These are phyloP conservation scores for Setaria viridis DNA, from an alignment of 202 grass and related monocot species.

Conservation along the genomic window DNA sequence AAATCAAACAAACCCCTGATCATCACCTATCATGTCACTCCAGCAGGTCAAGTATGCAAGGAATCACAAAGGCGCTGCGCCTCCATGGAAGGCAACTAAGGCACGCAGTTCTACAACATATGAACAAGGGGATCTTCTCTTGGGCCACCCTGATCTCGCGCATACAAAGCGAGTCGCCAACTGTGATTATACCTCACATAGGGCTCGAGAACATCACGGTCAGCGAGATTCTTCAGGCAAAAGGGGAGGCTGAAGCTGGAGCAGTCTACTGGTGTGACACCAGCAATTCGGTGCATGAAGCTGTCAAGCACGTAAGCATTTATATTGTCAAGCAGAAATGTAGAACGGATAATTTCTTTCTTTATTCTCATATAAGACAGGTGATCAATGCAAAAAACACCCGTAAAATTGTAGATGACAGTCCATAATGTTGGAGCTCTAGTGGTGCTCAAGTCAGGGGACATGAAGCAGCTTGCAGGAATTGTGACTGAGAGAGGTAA, in stretches of 20 bases:
- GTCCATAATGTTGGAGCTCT: constrained; percentile 78
- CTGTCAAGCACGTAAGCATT: constrained; percentile 64
- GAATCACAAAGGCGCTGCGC: constrained; percentile 66
- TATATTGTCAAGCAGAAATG: neutral
- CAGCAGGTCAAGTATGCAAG: constrained; percentile 64
- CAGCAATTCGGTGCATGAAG: constrained; percentile 64
- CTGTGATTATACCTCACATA: constrained; percentile 66
- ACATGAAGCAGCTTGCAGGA: constrained; percentile 74
- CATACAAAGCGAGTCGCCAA: constrained; percentile 61
- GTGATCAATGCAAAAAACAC: neutral
- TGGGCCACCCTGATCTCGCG: constrained; percentile 68
- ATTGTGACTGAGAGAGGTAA: constrained; percentile 95
- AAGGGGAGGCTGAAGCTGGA: constrained; percentile 66
- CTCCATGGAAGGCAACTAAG: constrained; percentile 73
- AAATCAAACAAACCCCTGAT: neutral
- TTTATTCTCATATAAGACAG: no score
- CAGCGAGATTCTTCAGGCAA: constrained; percentile 71
- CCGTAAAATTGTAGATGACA: constrained; percentile 68
- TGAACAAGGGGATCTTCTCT: constrained; percentile 76
- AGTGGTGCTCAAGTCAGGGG: constrained; percentile 84
- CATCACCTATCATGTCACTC: neutral
- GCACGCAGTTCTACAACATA: constrained; percentile 69
- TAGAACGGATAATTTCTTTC: neutral
- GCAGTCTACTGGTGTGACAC: constrained; percentile 76
- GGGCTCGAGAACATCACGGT: constrained; percentile 93